Evolutionary conservation across 2,329 filamentous ascomycete species (phyloP), one percentile per base, ranked within the genome.

Genomic region (Emergomyces pasteurianus): DNA sequence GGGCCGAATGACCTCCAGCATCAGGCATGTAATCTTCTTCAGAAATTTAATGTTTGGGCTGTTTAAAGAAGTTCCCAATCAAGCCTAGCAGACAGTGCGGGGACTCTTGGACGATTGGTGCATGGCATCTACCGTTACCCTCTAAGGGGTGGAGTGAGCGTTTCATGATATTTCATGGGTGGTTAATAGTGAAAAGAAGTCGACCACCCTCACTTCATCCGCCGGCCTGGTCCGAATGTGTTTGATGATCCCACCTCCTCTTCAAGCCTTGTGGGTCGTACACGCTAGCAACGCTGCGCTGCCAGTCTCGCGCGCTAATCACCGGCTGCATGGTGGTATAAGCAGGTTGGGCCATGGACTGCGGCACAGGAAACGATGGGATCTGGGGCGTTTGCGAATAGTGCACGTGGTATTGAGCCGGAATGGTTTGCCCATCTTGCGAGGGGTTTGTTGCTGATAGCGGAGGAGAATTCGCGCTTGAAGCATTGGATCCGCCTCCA

Each of bases 401-500:
- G 18, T 53, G 57, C 26, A 49, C 55, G 42, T 28, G 26, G 23
- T 55, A 53, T 54, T 59, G 55, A 18, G 56, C 34, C 2, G 49
- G 21, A 14, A 56, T 18, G 64, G 56, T 59, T 64, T 68, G 65
- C 64, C 73, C 64, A 36, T 66, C 63, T 59, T 69, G 69, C 6
- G 69, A 56, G 14, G 70, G 36, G 53, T 68, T 70, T 54, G 66
- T 66, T 63, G 73, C 66, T 36, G 70, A 69, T 68, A 80, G 77
- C 10, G 74, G 72, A 8, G 76, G 73, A 16, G 71, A 77, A 64
- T 73, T 74, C 54, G 74, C 63, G 68, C 75, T 74, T 59, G 72
- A 59, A 60, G 72, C 60, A 59, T 67, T 69, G 12, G 75, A 74
- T 66, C 78, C 75, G 62, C 84, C 85, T 74, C 86, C 89, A 79